A percentile compares a stretch with the other conserved stretches of the same genome.
Conservation (phyloP, 352 stramenopile genomes). For the Globisporangium solare region DNA sequence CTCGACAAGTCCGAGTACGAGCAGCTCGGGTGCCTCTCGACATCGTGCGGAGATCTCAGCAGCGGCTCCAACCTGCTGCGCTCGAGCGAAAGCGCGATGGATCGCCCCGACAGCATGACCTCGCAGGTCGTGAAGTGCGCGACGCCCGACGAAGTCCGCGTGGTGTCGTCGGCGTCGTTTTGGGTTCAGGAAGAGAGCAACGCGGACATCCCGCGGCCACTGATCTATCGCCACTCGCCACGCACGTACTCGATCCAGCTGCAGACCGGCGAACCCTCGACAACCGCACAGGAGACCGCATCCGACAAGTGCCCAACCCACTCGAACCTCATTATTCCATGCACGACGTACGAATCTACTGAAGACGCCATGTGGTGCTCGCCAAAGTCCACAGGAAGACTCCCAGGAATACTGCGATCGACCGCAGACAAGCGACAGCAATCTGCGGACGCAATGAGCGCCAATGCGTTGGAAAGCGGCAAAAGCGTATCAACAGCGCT, state of each 20-base stretch:
- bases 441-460: not conserved
- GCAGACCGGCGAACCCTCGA: slow-evolving; percentile 11
- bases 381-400: slow-evolving; percentile 21
- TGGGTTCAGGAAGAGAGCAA: slow-evolving; percentile 49
- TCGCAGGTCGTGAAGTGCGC: slow-evolving; percentile 29
- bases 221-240: slow-evolving; percentile 25
- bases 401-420: slow-evolving; percentile 22
- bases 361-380: slow-evolving; percentile 30
- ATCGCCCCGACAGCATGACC: slow-evolving; percentile 28
- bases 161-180: not conserved
- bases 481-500: slow-evolving; percentile 13
- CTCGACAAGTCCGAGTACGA: slow-evolving; percentile 24
- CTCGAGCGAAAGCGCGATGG: slow-evolving; percentile 5
- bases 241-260: slow-evolving; percentile 36
- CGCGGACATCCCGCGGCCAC: slow-evolving; percentile 32
- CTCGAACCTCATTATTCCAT: slow-evolving; percentile 36
- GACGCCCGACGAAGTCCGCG: slow-evolving; percentile 15
- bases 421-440: slow-evolving; percentile 8
- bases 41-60: not conserved
- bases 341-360: slow-evolving; percentile 17
- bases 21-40: slow-evolving; percentile 25
- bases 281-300: not conserved
- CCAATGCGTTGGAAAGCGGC: not conserved
- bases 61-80: slow-evolving; percentile 7
- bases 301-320: slow-evolving; percentile 18